These are phyloP conservation scores for Adenanthera pavonina DNA, from an alignment of 306 rosid species.

Conservation along the genomic window DNA sequence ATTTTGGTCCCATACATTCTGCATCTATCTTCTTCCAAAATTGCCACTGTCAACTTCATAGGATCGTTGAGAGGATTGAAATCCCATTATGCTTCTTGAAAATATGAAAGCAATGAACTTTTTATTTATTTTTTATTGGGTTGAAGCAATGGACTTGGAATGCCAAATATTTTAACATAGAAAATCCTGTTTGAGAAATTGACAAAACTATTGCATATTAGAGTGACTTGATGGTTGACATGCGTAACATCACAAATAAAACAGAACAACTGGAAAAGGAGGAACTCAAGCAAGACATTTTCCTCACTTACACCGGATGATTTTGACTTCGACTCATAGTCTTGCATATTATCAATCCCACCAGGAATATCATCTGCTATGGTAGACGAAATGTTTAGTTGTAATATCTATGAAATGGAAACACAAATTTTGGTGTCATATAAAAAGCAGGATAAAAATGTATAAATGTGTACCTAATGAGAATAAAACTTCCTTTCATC, in stretches of 20 bases:
- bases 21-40: neutral
- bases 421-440: neutral
- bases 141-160: neutral
- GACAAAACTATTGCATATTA: neutral
- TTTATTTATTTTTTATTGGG: no score
- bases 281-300: conserved; percentile 13
- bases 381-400: neutral
- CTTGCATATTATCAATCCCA: conserved; percentile 1
- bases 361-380: conserved; percentile 41
- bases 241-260: neutral
- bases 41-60: neutral
- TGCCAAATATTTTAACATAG: no score
- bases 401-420: neutral
- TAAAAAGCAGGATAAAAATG: neutral
- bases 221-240: neutral
- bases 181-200: neutral
- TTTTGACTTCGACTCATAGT: conserved; percentile 1
- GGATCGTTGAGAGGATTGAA: neutral
- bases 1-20: neutral
- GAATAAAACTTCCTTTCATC: conserved; percentile 4
- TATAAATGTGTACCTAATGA: neutral
- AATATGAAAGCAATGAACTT: no score
- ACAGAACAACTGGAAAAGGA: neutral
- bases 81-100: neutral
- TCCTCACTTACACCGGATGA: conserved; percentile 49